Evolutionary conservation across 768 basidiomycete species (phyloP).

Genomic region (Hortiboletus campestris): DNA sequence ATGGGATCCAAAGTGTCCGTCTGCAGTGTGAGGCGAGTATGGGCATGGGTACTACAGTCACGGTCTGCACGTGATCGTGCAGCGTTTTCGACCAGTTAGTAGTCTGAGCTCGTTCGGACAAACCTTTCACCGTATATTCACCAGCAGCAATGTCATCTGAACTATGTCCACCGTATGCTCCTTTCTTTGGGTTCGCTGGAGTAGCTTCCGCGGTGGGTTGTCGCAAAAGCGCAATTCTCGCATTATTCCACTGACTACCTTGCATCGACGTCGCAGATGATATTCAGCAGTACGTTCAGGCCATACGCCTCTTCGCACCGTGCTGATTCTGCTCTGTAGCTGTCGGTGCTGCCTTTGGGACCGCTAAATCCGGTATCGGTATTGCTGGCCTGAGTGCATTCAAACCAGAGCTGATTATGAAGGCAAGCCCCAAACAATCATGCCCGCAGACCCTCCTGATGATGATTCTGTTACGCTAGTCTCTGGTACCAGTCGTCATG

Average conservation of each 20-base stretch:
- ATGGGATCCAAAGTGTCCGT: no score
- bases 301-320: background rate
- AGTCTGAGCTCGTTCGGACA: background rate
- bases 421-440: constrained; percentile 45
- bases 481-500: constrained; percentile 96
- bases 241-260: constrained; percentile 7
- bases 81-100: background rate
- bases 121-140: background rate
- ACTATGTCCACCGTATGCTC: constrained; percentile 88
- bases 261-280: constrained; percentile 62
- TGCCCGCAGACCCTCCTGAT: background rate
- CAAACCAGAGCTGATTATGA: constrained; percentile 97
- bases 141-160: constrained; percentile 44
- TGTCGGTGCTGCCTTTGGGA: constrained; percentile 93
- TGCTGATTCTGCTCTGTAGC: constrained; percentile 44
- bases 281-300: constrained; percentile 80
- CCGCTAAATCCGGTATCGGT: constrained; percentile 94
- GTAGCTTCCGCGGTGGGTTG: constrained; percentile 84
- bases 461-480: constrained; percentile 44
- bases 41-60: no score
- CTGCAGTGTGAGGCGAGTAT: no score
- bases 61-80: constrained; percentile 11
- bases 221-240: background rate
- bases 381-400: constrained; percentile 94
- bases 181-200: constrained; percentile 97